These are phyloP conservation scores for Discostella stelligeroides DNA, from an alignment of 108 stramenopile genomes.

Conservation along the genomic window DNA sequence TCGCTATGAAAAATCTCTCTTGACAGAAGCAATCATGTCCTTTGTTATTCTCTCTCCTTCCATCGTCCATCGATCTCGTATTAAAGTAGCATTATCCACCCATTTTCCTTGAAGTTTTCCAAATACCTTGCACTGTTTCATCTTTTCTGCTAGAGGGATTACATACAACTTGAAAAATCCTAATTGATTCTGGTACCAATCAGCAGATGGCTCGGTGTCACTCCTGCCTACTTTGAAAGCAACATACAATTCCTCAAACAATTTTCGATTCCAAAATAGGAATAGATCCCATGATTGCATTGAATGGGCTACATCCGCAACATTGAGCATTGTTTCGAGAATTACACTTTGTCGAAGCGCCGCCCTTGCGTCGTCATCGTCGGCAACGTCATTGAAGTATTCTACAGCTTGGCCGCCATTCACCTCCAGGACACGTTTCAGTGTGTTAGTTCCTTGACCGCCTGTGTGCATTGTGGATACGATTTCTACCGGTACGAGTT, in stretches of 20 bases:
- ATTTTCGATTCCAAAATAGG: conserved; percentile 59
- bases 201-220: conserved; percentile 48
- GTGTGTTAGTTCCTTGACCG: conserved; percentile 3
- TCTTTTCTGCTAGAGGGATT: conserved; percentile 68
- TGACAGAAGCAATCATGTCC: conserved; percentile 43
- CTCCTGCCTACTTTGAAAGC: conserved; percentile 53
- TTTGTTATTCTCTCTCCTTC: conserved; percentile 57
- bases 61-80: conserved; percentile 59
- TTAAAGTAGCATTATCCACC: conserved; percentile 55
- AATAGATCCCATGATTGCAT: conserved; percentile 53
- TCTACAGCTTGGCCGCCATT: conserved; percentile 46
- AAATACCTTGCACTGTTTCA: conserved; percentile 67
- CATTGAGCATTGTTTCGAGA: conserved; percentile 50
- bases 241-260: conserved; percentile 61
- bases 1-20: conserved; percentile 3
- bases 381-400: conserved; percentile 27
- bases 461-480: neutral
- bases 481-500: conserved; percentile 23
- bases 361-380: neutral
- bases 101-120: conserved; percentile 60
- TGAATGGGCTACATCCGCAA: conserved; percentile 49
- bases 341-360: conserved; percentile 34
- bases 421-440: conserved; percentile 24
- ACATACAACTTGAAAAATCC: conserved; percentile 68
- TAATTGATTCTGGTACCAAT: conserved; percentile 70